Percentiles rank a stretch among this genome's conserved stretches.
These are phyloP conservation scores for Kurtzmaniella fragi DNA, from an alignment of 805 yeast species.

Conservation along the genomic window DNA sequence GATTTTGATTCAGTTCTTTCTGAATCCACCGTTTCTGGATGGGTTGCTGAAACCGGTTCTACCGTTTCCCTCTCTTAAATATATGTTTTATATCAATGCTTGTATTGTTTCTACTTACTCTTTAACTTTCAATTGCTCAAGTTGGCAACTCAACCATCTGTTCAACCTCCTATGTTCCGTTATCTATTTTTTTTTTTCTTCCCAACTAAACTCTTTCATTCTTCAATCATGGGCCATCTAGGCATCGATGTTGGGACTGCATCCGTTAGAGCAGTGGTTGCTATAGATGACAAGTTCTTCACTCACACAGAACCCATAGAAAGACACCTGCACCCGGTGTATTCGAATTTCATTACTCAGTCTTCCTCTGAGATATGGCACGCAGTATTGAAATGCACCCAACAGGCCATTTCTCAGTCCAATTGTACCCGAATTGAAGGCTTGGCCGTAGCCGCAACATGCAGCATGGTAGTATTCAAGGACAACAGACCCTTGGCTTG, in stretches of 20 bases:
- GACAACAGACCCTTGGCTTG: slow-evolving; percentile 22
- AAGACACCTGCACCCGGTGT: slow-evolving; percentile 13
- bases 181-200: too few species aligned
- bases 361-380: slow-evolving; percentile 34
- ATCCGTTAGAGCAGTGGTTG: slow-evolving; percentile 35
- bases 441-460: slow-evolving; percentile 50
- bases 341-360: slow-evolving; percentile 31
- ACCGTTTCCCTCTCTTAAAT: slow-evolving; percentile 24
- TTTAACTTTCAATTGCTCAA: too few species aligned
- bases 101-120: too few species aligned
- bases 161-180: too few species aligned
- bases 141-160: too few species aligned
- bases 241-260: slow-evolving; percentile 54
- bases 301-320: slow-evolving; percentile 13
- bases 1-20: slow-evolving; percentile 43
- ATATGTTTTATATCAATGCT: too few species aligned
- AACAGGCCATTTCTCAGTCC: slow-evolving; percentile 2
- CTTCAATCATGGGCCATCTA: slow-evolving; percentile 9
- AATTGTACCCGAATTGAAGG: slow-evolving; percentile 12
- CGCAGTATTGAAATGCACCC: slow-evolving; percentile 21
- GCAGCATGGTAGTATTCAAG: slow-evolving; percentile 49
- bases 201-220: too few species aligned
- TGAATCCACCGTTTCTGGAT: slow-evolving; percentile 46
- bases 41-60: slow-evolving; percentile 55
- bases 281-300: slow-evolving; percentile 10